Evolutionary conservation across 1,284 basidiomycete species (phyloP), one percentile per base, ranked within the genome.

Genomic region (Neonothopanus nambi): DNA sequence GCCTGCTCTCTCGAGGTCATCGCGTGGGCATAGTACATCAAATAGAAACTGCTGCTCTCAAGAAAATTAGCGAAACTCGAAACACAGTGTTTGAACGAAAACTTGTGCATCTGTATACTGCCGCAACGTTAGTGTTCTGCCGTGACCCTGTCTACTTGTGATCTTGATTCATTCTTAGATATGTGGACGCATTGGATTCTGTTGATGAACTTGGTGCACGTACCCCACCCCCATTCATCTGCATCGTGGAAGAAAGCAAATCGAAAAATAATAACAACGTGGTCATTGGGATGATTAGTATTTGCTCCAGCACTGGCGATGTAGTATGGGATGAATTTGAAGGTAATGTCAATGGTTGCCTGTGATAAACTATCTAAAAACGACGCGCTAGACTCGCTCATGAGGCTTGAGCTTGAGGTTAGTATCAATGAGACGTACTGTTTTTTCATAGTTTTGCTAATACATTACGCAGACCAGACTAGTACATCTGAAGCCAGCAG

Each of bases 1-100:
- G 92, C 59, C 78, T 98, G 30, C 80, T 98, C 39, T 87, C 90
- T 0, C 82, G 87, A 51, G 95, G 95, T 0, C 80, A 94, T 67
- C 92, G 93, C 70, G 84, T 99, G 46, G 96, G 96, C 9, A 85
- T 99, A 11, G 87, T 97, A 1, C 81, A 87, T n/a, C 96, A 98
- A 68, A 84, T 80, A 3, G 96, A 99, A 71, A 98, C 96, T 0
- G 93, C 96, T 0, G 96, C 96, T 0, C 77, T 99, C 50, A 98
- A 99, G 73, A 97, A 95, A 67, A 85, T 80, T 3, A 81, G 93
- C 53, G 91, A 93, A 52, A 95, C 88, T 58, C 80, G 86, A 45
- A 91, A 89, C 63, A 79, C 82, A 0, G 86, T 91, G 0, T 99
- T 99, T 63, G 84, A 85, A 13, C 82, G 96, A 40, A 80, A 87